Conservation (phyloP, 2,329 filamentous ascomycete genomes). For the Fusarium sp. region DNA sequence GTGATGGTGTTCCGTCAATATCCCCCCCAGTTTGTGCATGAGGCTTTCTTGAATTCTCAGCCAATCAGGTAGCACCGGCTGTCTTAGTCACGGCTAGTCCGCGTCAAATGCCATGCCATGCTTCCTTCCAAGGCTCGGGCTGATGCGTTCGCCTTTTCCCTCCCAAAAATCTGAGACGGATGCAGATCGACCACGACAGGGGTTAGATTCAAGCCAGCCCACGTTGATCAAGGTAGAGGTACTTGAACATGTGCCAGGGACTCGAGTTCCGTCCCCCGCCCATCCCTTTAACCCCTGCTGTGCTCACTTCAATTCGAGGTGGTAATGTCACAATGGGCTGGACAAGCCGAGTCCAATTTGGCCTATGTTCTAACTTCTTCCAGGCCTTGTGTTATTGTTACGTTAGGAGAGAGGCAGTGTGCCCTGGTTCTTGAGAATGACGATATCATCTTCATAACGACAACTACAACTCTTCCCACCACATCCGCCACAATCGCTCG, state of each 20-base stretch:
- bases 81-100: slow-evolving; percentile 43
- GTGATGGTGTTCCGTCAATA: slow-evolving; percentile 47
- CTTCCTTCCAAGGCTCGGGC: slow-evolving; percentile 44
- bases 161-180: slow-evolving; percentile 55
- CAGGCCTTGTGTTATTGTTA: neutral
- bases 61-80: slow-evolving; percentile 37
- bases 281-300: slow-evolving; percentile 40
- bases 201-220: slow-evolving; percentile 39
- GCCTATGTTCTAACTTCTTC: neutral
- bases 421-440: neutral
- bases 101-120: slow-evolving; percentile 43
- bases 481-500: slow-evolving; percentile 7
- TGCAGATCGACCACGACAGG: slow-evolving; percentile 54
- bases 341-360: slow-evolving; percentile 33
- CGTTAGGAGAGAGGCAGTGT: neutral
- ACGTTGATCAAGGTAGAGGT: slow-evolving; percentile 45
- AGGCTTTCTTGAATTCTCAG: slow-evolving; percentile 36
- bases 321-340: slow-evolving; percentile 40
- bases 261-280: slow-evolving; percentile 41
- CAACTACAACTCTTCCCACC: neutral
- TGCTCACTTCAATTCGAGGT: slow-evolving; percentile 43
- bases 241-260: slow-evolving; percentile 50
- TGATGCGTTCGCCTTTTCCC: slow-evolving; percentile 48
- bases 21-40: slow-evolving; percentile 47
- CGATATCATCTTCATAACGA: neutral